Evolutionary conservation across 352 stramenopile genomes (phyloP).

Genomic region (Phytophthora quininea): DNA sequence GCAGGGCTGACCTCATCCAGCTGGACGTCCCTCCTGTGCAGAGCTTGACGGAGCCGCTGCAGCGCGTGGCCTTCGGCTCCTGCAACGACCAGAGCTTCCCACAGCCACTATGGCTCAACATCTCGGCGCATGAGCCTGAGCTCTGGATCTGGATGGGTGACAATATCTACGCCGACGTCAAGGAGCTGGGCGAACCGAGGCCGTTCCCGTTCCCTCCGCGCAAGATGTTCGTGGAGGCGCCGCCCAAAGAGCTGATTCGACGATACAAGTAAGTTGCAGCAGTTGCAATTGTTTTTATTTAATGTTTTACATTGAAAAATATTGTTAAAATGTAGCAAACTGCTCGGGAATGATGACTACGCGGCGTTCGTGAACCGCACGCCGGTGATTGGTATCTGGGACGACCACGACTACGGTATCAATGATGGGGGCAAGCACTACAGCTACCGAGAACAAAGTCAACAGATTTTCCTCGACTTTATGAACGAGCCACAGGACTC

Average conservation of each 20-base stretch:
- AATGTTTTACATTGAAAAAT: background rate
- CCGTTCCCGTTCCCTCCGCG: constrained; percentile 40
- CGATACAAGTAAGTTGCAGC: constrained; percentile 62
- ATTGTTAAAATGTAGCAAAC: constrained; percentile 43
- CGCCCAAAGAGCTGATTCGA: constrained; percentile 49
- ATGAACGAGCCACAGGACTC: constrained; percentile 79
- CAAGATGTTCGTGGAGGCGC: constrained; percentile 71
- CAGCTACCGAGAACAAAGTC: constrained; percentile 72
- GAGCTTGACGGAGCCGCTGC: constrained; percentile 55
- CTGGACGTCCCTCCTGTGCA: constrained; percentile 34
- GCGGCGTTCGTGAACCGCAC: constrained; percentile 58
- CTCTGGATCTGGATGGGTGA: constrained; percentile 90
- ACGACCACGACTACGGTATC: constrained; percentile 93
- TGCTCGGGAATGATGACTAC: constrained; percentile 74
- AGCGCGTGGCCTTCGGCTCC: constrained; percentile 78
- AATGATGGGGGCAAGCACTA: constrained; percentile 88
- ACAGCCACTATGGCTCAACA: constrained; percentile 78
- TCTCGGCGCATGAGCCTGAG: constrained; percentile 63
- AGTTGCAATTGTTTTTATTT: constrained; percentile 1
- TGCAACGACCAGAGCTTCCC: constrained; percentile 89
- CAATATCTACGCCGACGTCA: constrained; percentile 87
- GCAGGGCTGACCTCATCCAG: constrained; percentile 13
- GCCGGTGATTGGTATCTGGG: constrained; percentile 87
- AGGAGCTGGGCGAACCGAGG: constrained; percentile 51
- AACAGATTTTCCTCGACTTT: constrained; percentile 88